These are phyloP conservation scores for Serendipita sp. DNA, from an alignment of 768 basidiomycete genomes.

Conservation along the genomic window DNA sequence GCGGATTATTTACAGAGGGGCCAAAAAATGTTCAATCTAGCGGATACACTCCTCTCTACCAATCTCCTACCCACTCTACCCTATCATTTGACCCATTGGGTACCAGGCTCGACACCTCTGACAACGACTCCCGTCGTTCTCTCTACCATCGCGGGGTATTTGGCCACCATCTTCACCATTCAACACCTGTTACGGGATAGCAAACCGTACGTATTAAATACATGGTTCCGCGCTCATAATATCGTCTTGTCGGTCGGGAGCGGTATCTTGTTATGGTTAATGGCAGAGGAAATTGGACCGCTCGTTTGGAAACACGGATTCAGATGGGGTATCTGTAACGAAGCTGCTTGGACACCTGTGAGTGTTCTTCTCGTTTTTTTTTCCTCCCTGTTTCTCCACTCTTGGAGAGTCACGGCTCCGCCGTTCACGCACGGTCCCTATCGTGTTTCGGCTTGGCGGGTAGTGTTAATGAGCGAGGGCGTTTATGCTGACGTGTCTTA, in stretches of 20 bases:
- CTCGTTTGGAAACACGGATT: conserved; percentile 53
- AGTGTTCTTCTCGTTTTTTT: conserved; percentile 19
- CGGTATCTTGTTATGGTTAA: conserved; percentile 66
- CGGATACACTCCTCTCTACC: conserved; percentile 47
- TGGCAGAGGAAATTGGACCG: conserved; percentile 83
- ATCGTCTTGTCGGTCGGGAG: conserved; percentile 73
- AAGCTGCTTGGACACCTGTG: conserved; percentile 73
- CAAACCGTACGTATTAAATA: conserved; percentile 56
- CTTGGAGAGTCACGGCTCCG: not conserved
- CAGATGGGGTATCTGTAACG: conserved; percentile 63
- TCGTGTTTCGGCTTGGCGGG: not conserved
- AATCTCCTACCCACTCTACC: conserved; percentile 28
- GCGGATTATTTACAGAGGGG: too few relatives aligned
- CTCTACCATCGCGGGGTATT: conserved; percentile 57
- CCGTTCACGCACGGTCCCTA: not conserved
- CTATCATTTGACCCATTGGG: conserved; percentile 40
- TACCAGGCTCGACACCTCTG: conserved; percentile 60
- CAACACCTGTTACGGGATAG: conserved; percentile 63
- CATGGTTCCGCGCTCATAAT: conserved; percentile 83
- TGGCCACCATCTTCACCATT: conserved; percentile 74
- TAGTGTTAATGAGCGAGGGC: not conserved
- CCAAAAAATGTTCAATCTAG: conserved; percentile 45
- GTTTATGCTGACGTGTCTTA: not conserved
- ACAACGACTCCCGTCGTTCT: conserved; percentile 60
- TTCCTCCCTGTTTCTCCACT: not conserved